These are phyloP conservation scores for Asterophora lycoperdoides DNA, from an alignment of 768 basidiomycete species.

Conservation along the genomic window DNA sequence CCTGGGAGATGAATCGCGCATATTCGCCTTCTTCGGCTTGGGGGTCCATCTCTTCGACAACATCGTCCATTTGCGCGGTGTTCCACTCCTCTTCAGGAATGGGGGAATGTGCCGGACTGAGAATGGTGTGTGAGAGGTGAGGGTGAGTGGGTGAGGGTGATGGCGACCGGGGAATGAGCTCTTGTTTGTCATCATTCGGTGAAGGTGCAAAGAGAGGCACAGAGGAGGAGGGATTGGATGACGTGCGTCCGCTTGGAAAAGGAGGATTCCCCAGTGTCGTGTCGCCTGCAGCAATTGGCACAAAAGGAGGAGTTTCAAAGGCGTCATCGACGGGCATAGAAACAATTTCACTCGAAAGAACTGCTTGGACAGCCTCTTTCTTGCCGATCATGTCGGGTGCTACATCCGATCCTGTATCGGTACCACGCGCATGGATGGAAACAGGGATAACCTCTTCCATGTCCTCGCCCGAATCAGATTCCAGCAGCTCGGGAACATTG, in stretches of 20 bases:
- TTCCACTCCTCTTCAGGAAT: constrained; percentile 44
- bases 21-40: constrained; percentile 84
- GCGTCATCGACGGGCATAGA: too few species aligned
- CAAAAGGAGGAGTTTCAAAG: too few species aligned
- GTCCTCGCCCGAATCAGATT: constrained; percentile 26
- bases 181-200: constrained; percentile 12
- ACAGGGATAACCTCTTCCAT: constrained; percentile 35
- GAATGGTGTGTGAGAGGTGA: constrained; percentile 13
- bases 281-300: too few species aligned
- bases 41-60: constrained; percentile 80
- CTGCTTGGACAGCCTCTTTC: background rate
- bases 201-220: constrained; percentile 19
- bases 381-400: background rate
- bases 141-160: constrained; percentile 29
- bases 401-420: background rate
- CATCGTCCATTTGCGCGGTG: constrained; percentile 36
- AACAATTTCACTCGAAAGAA: background rate
- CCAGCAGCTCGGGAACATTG: background rate
- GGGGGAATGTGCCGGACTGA: constrained; percentile 22
- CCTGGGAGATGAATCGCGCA: constrained; percentile 86
- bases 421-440: background rate
- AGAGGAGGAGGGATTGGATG: background rate
- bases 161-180: constrained; percentile 29
- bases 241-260: background rate
- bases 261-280: too few species aligned